phyloP scores from a whole-genome alignment of 2,329 filamentous ascomycete species.

The Hysterium pulicare region DNA sequence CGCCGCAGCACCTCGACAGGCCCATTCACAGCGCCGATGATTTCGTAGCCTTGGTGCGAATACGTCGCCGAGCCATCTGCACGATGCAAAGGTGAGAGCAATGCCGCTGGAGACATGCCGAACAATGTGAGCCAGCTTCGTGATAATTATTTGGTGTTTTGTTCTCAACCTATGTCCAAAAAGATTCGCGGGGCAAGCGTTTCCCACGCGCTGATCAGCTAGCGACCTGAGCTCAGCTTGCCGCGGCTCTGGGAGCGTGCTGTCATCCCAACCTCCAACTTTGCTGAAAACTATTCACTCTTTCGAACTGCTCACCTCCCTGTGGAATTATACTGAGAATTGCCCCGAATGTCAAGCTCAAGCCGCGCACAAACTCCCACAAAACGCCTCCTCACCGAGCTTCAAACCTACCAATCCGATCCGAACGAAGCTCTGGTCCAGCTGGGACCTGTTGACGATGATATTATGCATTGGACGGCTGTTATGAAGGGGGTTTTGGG shows the following conservation, averaged over 20 bases:
- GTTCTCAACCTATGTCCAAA: not conserved
- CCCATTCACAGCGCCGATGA: constrained; percentile 85
- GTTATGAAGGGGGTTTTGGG: constrained; percentile 58
- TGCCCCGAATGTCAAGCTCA: not conserved
- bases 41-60: constrained; percentile 70
- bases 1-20: constrained; percentile 85
- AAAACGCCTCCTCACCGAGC: constrained; percentile 61
- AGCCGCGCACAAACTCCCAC: constrained; percentile 34
- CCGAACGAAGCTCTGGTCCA: constrained; percentile 56
- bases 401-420: constrained; percentile 55
- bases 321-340: no score
- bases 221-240: not conserved
- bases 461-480: constrained; percentile 59
- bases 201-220: not conserved
- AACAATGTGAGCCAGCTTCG: not conserved
- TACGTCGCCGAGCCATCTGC: constrained; percentile 80
- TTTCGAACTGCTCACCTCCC: not conserved
- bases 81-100: constrained; percentile 54
- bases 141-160: constrained; percentile 1
- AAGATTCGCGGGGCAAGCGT: not conserved
- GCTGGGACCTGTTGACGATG: constrained; percentile 56
- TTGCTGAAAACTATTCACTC: not conserved
- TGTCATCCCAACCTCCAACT: not conserved
- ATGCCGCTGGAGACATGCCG: constrained; percentile 26
- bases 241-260: not conserved